A percentile compares a stretch with the other conserved stretches of the same genome.
Evolutionary conservation across 1,284 basidiomycete species (phyloP).

Genomic region (Malassezia yamatoensis): DNA sequence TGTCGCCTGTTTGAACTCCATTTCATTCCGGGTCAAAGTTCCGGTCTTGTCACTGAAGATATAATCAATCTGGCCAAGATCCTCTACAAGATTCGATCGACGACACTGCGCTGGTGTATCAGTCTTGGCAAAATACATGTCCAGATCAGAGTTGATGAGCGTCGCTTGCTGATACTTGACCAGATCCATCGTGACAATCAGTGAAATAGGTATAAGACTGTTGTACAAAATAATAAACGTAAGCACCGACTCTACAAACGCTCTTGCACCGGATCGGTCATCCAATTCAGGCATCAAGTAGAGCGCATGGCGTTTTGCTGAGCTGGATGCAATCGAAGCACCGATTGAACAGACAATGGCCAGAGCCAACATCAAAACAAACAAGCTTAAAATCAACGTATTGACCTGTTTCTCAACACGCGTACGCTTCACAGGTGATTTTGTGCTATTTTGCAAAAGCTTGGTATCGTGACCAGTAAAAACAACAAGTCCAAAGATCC

Average conservation of each 20-base stretch:
- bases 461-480: conserved; percentile 99
- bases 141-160: conserved; percentile 81
- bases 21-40: conserved; percentile 87
- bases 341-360: conserved; percentile 87
- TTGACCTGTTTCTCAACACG: conserved; percentile 95
- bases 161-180: conserved; percentile 97
- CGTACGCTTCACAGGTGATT: conserved; percentile 90
- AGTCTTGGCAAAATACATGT: conserved; percentile 73
- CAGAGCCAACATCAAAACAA: conserved; percentile 72
- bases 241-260: conserved; percentile 65
- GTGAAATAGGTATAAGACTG: conserved; percentile 96
- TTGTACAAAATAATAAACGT: conserved; percentile 99
- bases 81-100: conserved; percentile 92
- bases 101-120: conserved; percentile 94
- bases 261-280: conserved; percentile 42
- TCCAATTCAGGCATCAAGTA: conserved; percentile 41
- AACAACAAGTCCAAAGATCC: conserved; percentile 86
- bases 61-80: conserved; percentile 96
- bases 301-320: conserved; percentile 30
- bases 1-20: conserved; percentile 90
- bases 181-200: conserved; percentile 98
- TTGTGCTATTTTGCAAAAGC: conserved; percentile 79
- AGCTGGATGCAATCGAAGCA: conserved; percentile 58
- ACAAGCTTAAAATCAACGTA: conserved; percentile 89
- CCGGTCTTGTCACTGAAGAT: conserved; percentile 99